Evolutionary conservation across 2,329 filamentous ascomycete genomes (phyloP).

Genomic region (Ascochyta clinopodiicola): DNA sequence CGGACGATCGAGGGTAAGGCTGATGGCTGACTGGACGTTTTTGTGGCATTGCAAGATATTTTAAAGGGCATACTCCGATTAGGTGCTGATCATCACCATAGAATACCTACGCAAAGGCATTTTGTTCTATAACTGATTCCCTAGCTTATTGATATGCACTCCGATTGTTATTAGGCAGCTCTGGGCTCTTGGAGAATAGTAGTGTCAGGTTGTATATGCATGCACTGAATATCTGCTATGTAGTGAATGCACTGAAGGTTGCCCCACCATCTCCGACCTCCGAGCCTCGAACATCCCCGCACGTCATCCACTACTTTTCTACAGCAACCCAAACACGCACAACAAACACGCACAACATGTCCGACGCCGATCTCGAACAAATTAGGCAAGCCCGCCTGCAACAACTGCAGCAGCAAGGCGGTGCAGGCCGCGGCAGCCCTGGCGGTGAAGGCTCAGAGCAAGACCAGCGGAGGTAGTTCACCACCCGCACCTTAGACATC

Average conservation of each 20-base stretch:
- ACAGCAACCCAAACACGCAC: neutral
- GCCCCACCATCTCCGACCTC: slow-evolving; percentile 14
- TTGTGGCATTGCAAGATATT: neutral
- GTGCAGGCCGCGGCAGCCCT: slow-evolving; percentile 53
- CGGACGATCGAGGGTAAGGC: neutral
- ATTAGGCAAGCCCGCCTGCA: slow-evolving; percentile 91
- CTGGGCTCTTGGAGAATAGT: neutral
- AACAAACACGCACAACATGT: slow-evolving; percentile 54
- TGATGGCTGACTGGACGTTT: neutral
- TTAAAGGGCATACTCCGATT: neutral
- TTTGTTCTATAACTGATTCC: neutral
- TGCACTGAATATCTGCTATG: neutral
- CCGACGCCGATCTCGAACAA: slow-evolving; percentile 74
- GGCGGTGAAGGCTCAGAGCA: slow-evolving; percentile 60
- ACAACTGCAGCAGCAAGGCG: slow-evolving; percentile 81
- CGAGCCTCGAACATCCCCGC: slow-evolving; percentile 12
- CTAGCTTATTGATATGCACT: neutral
- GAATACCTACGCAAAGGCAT: neutral
- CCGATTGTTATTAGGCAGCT: neutral
- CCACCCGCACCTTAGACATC: too few species aligned
- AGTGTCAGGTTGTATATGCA: neutral
- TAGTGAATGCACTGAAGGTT: neutral
- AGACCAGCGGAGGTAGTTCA: slow-evolving; percentile 54
- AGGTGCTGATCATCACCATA: neutral
- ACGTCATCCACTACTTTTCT: slow-evolving; percentile 10